Evolutionary conservation across 768 basidiomycete species (phyloP).

Genomic region (Rhodocollybia butyracea): DNA sequence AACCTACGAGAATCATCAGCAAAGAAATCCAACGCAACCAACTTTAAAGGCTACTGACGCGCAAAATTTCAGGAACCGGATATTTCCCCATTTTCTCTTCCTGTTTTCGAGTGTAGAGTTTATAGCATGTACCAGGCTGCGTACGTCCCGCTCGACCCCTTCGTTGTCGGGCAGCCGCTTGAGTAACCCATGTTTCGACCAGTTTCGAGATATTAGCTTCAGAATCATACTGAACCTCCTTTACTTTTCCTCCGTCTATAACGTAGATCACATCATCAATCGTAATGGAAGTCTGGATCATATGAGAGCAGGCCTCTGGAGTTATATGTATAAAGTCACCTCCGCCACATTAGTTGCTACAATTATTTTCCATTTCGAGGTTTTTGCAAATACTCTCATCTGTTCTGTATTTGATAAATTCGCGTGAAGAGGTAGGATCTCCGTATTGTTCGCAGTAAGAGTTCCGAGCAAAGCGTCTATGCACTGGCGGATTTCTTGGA

Average conservation of each 20-base stretch:
- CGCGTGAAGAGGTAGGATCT: constrained; percentile 81
- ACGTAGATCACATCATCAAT: constrained; percentile 89
- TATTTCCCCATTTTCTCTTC: constrained; percentile 68
- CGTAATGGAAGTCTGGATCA: constrained; percentile 75
- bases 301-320: not conserved
- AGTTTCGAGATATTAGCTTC: constrained; percentile 71
- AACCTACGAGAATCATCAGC: constrained; percentile 53
- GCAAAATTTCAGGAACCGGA: constrained; percentile 70
- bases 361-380: constrained; percentile 75
- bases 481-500: constrained; percentile 81
- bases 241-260: constrained; percentile 81
- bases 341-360: constrained; percentile 92
- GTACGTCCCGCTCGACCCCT: constrained; percentile 90
- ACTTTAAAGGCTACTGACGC: too few relatives aligned
- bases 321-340: constrained; percentile 34
- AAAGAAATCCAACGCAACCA: too few relatives aligned
- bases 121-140: constrained; percentile 80
- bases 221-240: constrained; percentile 74
- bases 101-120: constrained; percentile 75
- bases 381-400: constrained; percentile 64
- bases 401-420: constrained; percentile 87
- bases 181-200: constrained; percentile 75
- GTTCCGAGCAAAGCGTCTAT: constrained; percentile 52
- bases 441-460: constrained; percentile 32
- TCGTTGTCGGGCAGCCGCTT: constrained; percentile 79